A percentile compares a stretch with the other conserved stretches of the same genome.
These are phyloP conservation scores for Podospora didyma DNA, from an alignment of 495 filamentous ascomycete species.

Conservation along the genomic window DNA sequence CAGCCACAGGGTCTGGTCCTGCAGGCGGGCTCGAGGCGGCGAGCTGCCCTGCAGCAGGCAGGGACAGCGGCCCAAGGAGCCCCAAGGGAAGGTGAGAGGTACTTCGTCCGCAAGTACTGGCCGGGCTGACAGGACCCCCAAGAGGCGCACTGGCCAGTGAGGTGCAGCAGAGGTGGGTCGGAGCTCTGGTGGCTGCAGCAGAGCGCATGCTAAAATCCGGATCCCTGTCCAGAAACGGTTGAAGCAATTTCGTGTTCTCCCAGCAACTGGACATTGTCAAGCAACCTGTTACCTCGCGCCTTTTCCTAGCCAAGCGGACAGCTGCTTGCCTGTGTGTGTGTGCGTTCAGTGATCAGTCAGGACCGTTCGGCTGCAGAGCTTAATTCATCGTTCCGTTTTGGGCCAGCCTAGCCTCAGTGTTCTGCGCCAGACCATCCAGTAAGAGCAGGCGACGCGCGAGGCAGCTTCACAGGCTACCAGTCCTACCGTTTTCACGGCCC, in stretches of 20 bases:
- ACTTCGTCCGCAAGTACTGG: constrained; percentile 21
- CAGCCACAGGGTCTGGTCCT: not conserved
- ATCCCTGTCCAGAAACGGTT: constrained; percentile 33
- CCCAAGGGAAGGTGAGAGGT: constrained; percentile 8
- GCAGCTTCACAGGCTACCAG: constrained; percentile 1
- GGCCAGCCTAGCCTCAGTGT: not conserved
- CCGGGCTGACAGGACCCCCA: constrained; percentile 13
- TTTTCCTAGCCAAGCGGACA: constrained; percentile 16
- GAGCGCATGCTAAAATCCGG: constrained; percentile 21
- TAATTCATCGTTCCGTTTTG: not conserved
- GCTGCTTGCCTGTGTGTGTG: not conserved
- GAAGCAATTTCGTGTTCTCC: constrained; percentile 32
- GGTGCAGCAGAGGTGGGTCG: constrained; percentile 16
- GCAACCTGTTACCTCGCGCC: constrained; percentile 11
- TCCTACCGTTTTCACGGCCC: constrained; percentile 13
- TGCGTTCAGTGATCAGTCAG: not conserved
- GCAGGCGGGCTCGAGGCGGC: constrained; percentile 6
- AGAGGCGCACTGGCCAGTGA: constrained; percentile 22
- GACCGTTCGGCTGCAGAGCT: not conserved
- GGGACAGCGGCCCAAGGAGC: not conserved
- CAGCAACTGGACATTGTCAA: constrained; percentile 23
- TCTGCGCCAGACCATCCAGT: not conserved
- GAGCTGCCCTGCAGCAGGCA: not conserved
- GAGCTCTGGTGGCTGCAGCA: constrained; percentile 27
- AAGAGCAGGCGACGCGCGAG: not conserved